phyloP scores from a whole-genome alignment of 768 basidiomycete species.

The Tulasnella sp. region DNA sequence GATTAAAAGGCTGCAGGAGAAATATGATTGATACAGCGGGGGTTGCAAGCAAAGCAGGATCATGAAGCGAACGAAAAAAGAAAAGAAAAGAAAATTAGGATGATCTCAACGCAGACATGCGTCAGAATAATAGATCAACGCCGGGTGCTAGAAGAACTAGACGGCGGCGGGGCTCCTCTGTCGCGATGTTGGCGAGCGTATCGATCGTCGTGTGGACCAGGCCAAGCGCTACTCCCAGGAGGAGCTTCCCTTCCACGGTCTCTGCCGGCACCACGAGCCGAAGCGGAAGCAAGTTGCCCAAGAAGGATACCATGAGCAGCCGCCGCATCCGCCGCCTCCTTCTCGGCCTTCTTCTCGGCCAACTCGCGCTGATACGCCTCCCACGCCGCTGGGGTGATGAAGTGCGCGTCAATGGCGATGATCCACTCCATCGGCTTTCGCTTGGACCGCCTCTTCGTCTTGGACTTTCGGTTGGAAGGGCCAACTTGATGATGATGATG shows the following conservation, averaged over 20 bases:
- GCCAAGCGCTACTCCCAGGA: neutral
- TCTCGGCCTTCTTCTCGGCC: neutral
- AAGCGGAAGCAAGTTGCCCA: neutral
- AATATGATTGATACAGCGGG: neutral
- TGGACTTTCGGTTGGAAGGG: neutral
- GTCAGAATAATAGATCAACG: too few species aligned
- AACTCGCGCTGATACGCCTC: neutral
- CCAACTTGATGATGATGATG: too few species aligned
- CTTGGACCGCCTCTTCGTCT: neutral
- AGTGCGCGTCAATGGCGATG: constrained; percentile 1
- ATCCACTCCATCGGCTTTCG: constrained; percentile 7
- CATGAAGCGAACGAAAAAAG: neutral
- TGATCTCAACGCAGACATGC: too few species aligned
- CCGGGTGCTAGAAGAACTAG: too few species aligned
- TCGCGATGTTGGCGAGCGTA: neutral
- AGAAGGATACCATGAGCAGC: too few species aligned
- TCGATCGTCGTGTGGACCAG: neutral
- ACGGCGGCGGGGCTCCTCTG: too few species aligned
- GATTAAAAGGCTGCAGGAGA: neutral
- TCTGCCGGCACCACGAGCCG: neutral
- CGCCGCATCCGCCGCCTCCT: neutral
- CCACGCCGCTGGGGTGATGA: constrained; percentile 4
- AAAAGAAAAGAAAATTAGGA: too few species aligned
- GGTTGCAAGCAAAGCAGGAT: neutral
- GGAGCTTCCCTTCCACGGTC: neutral